Evolutionary conservation across 495 filamentous ascomycete species (phyloP).

Genomic region (Aspergillus nidulans): DNA sequence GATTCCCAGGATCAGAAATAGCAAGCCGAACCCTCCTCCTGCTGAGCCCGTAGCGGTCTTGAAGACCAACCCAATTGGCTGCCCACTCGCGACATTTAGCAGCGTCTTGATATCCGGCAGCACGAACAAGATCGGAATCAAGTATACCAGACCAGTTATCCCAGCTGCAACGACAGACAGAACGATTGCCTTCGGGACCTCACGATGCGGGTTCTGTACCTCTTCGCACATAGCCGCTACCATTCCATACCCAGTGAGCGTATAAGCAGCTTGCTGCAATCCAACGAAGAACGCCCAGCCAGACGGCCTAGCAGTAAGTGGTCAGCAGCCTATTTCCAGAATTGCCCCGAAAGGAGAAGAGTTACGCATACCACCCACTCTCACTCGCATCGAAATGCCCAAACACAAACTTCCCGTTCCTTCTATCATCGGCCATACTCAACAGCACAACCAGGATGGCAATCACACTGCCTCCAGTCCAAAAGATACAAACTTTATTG

Average conservation of each 20-base stretch:
- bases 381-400: constrained; percentile 53
- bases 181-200: constrained; percentile 69
- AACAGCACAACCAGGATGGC: constrained; percentile 57
- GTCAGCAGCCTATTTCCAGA: neutral
- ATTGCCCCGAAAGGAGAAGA: neutral
- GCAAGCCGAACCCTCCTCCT: constrained; percentile 63
- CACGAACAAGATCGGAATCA: constrained; percentile 64
- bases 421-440: constrained; percentile 50
- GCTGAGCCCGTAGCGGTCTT: constrained; percentile 35
- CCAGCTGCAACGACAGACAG: constrained; percentile 65
- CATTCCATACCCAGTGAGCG: constrained; percentile 57
- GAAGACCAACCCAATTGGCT: constrained; percentile 33
- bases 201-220: constrained; percentile 63
- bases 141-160: constrained; percentile 63
- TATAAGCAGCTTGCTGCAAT: constrained; percentile 56
- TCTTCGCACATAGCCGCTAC: constrained; percentile 60
- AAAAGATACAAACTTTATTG: constrained; percentile 65
- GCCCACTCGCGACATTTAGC: constrained; percentile 57
- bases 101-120: constrained; percentile 50
- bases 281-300: constrained; percentile 62
- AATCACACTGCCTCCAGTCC: constrained; percentile 57
- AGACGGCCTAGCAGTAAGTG: constrained; percentile 36
- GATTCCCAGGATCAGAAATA: constrained; percentile 70
- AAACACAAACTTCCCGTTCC: constrained; percentile 57
- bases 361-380: constrained; percentile 47